Evolutionary conservation across 371 early-diverging fungal genomes (phyloP).

Genomic region (Fennellomyces sp.): DNA sequence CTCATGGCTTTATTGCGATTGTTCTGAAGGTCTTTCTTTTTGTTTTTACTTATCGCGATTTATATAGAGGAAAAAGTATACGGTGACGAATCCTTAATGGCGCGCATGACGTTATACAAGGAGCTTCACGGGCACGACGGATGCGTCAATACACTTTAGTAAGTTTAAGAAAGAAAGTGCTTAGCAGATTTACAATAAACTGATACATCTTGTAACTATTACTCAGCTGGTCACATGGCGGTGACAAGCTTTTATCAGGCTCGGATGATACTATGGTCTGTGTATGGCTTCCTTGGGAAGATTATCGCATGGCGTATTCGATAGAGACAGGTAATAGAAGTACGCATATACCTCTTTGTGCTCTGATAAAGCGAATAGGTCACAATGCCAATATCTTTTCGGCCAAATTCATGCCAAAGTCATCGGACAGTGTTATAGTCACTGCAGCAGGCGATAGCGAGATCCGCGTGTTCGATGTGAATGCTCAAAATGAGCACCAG

Average conservation of each 20-base stretch:
- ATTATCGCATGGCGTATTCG: slow-evolving; percentile 22
- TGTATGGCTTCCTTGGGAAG: slow-evolving; percentile 49
- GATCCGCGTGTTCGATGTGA: slow-evolving; percentile 68
- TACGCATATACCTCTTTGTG: not conserved
- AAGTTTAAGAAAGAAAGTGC: slow-evolving; percentile 19
- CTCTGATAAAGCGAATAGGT: slow-evolving; percentile 24
- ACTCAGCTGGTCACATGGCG: slow-evolving; percentile 60
- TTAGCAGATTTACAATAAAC: not conserved
- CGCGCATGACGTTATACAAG: slow-evolving; percentile 33
- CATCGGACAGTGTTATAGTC: slow-evolving; percentile 62
- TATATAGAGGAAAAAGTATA: slow-evolving; percentile 28
- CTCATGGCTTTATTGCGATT: no score
- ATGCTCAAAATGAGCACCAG: slow-evolving; percentile 3
- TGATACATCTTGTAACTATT: not conserved
- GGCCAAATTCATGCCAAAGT: slow-evolving; percentile 70
- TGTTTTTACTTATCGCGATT: not conserved
- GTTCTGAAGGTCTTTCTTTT: not conserved
- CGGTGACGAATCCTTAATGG: slow-evolving; percentile 26
- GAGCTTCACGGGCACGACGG: slow-evolving; percentile 69
- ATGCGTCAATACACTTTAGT: slow-evolving; percentile 79
- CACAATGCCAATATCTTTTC: slow-evolving; percentile 80
- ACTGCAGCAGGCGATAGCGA: slow-evolving; percentile 73
- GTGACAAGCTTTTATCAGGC: slow-evolving; percentile 63
- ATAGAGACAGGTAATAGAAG: slow-evolving; percentile 26
- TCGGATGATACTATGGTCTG: slow-evolving; percentile 69